phyloP scores from a whole-genome alignment of 176 grass and related monocot species.

The Echinochloa phyllopogon region DNA sequence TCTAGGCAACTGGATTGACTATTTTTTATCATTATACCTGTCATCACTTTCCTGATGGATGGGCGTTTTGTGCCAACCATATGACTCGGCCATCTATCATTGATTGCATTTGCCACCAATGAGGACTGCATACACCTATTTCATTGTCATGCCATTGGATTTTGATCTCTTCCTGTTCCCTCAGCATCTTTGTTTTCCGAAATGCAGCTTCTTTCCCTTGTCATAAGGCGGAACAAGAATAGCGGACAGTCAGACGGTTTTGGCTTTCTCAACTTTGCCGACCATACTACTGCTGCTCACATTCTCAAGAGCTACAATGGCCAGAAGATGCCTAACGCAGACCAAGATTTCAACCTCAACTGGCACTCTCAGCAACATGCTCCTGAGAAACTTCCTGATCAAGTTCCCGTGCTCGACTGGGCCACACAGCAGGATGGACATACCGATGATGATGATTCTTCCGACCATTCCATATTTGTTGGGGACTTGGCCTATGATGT shows the following conservation, averaged over 20 bases:
- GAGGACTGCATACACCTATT: not conserved
- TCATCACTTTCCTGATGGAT: not conserved
- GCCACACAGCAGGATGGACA: not conserved
- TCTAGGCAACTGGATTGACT: not conserved
- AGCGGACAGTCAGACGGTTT: slow-evolving; percentile 55
- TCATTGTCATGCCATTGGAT: not conserved
- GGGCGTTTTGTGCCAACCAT: not conserved
- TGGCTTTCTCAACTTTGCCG: slow-evolving; percentile 67
- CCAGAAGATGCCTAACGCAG: slow-evolving; percentile 72
- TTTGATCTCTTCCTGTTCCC: not conserved
- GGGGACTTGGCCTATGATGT: slow-evolving; percentile 74
- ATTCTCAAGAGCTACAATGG: slow-evolving; percentile 70
- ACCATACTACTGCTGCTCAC: slow-evolving; percentile 42
- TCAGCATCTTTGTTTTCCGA: not conserved
- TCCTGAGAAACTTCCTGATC: slow-evolving; percentile 32
- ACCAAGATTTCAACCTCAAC: slow-evolving; percentile 58
- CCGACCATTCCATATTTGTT: slow-evolving; percentile 64
- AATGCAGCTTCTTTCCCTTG: slow-evolving; percentile 54
- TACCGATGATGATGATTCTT: not conserved
- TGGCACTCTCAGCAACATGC: slow-evolving; percentile 41
- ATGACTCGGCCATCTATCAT: not conserved
- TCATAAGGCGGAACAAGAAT: slow-evolving; percentile 57
- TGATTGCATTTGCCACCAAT: not conserved
- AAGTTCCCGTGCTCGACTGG: not conserved
- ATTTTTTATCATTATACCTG: not conserved